These are phyloP conservation scores for Trichomonas tenax DNA, from an alignment of 208 protist species.

Conservation along the genomic window DNA sequence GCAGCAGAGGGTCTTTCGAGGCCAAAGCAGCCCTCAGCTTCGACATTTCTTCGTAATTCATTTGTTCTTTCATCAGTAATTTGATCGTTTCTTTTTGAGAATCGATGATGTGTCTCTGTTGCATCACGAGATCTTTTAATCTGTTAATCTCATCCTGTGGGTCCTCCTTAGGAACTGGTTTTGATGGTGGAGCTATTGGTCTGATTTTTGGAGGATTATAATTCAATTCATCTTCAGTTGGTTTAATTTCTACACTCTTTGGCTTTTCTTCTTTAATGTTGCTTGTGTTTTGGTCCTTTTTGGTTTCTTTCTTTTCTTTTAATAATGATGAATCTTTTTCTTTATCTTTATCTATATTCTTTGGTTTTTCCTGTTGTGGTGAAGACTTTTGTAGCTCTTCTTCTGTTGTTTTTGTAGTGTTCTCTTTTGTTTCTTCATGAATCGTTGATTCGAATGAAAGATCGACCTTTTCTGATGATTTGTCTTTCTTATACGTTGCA, in stretches of 20 bases:
- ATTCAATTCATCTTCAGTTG: background rate
- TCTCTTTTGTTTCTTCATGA: background rate
- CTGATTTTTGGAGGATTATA: background rate
- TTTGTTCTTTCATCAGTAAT: background rate
- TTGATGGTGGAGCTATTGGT: background rate
- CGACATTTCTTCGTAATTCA: background rate
- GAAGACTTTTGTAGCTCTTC: background rate
- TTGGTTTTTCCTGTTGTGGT: background rate
- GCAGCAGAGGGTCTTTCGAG: background rate
- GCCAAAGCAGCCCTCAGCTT: background rate
- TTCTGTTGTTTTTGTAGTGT: background rate
- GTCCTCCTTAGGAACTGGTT: background rate
- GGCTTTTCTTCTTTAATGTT: background rate
- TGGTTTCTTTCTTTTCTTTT: background rate
- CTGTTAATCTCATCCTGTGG: background rate
- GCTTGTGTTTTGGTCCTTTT: background rate
- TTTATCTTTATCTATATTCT: background rate
- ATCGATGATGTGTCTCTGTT: background rate
- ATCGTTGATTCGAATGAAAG: background rate
- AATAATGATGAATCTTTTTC: background rate
- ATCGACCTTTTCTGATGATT: background rate
- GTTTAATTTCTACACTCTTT: background rate
- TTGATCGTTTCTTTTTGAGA: constrained; percentile 12
- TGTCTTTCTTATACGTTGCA: background rate
- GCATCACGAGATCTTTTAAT: background rate